Conservation (phyloP, 257 asterid species). For the Capsicum chinense region DNA sequence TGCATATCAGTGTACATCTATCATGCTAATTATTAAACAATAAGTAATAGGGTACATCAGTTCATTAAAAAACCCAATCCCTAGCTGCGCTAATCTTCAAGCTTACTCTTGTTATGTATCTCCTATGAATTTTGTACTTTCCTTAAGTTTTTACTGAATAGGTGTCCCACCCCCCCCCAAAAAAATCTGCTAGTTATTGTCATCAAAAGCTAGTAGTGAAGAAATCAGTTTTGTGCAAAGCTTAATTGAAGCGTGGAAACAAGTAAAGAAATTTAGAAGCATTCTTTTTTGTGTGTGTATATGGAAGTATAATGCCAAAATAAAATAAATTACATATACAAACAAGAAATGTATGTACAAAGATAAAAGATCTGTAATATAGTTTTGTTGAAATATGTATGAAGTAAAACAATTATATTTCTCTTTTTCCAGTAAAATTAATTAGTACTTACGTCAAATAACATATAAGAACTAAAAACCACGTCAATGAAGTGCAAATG, state of each 20-base stretch:
- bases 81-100: not conserved
- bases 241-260: not conserved
- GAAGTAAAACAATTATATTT: not conserved
- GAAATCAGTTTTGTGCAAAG: not conserved
- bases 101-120: not conserved
- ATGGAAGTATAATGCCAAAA: not conserved
- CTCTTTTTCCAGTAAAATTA: too few species aligned
- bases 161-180: not conserved
- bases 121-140: not conserved
- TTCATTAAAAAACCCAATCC: not conserved
- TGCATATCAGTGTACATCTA: not conserved
- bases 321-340: not conserved
- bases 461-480: not conserved
- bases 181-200: not conserved
- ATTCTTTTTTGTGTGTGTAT: not conserved
- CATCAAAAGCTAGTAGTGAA: not conserved
- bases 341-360: not conserved
- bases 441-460: not conserved
- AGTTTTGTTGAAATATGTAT: not conserved
- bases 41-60: conserved; percentile 1
- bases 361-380: not conserved
- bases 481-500: not conserved
- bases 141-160: not conserved
- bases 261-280: conserved; percentile 3
- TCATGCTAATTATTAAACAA: not conserved